Percentiles rank a stretch among this genome's conserved stretches.
These are phyloP conservation scores for Arxiozyma slooffiae DNA, from an alignment of 1,139 yeast species.

Conservation along the genomic window DNA sequence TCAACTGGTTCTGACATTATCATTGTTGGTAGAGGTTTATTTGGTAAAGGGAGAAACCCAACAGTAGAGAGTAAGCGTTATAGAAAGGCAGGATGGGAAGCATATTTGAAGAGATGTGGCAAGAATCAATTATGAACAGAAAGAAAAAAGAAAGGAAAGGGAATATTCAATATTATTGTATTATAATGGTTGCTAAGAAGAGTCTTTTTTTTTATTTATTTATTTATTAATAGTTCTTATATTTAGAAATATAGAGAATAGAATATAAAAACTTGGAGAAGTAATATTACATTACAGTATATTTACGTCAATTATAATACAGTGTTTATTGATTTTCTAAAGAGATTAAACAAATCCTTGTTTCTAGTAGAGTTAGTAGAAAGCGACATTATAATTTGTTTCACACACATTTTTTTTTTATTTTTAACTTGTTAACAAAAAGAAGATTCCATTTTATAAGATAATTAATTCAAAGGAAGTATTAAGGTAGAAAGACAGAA, in stretches of 20 bases:
- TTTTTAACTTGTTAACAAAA: no score
- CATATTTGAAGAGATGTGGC: conserved; percentile 46
- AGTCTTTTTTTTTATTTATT: no score
- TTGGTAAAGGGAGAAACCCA: conserved; percentile 94
- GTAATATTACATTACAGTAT: no score
- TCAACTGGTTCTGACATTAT: conserved; percentile 82
- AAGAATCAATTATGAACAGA: conserved; percentile 1
- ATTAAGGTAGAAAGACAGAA: no score
- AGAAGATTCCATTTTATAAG: no score
- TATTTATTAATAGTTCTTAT: not conserved
- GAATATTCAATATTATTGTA: not conserved
- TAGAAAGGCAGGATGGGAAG: conserved; percentile 88
- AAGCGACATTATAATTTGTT: not conserved
- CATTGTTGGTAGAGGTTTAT: conserved; percentile 94
- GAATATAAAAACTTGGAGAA: not conserved
- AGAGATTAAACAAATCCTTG: no score
- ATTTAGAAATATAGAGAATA: not conserved
- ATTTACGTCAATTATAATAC: no score
- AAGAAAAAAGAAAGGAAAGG: not conserved
- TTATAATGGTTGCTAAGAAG: not conserved
- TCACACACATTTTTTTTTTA: not conserved
- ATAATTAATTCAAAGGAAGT: no score
- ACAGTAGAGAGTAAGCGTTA: conserved; percentile 78
- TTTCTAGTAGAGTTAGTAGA: not conserved
- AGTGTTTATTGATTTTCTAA: not conserved